Evolutionary conservation across 371 early-diverging fungal species (phyloP), one percentile per base, ranked within the genome.

Genomic region (Mucor lusitanicus): DNA sequence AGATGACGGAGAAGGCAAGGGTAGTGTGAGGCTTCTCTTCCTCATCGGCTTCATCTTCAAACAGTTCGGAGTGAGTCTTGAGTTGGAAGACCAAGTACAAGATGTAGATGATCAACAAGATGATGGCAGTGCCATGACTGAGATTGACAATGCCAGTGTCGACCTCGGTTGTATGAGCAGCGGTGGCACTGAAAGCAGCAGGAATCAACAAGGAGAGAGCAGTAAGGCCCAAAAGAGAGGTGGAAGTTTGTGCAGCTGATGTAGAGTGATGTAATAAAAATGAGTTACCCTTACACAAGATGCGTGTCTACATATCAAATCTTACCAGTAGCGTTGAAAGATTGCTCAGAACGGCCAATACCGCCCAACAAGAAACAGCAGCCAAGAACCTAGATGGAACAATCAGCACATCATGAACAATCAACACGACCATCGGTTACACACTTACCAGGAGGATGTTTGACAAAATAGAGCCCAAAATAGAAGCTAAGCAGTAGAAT

Each of bases 281-380:
- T 50, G 7, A 50, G 50, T 50, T 50, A 50, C 50, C 21, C n/a
- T 50, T 50, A 50, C 50, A 50, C 50, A 25, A 30, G 30, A 30
- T 30, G 30, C 13, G 25, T n/a, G 4, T 19, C 15, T 5, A 58
- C 6, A 25, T 33, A 39, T 39, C 37, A 23, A 39, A 13, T 23
- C n/a, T 54, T 78, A 81, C 81, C 81, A 32, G 91, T 92, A n/a
- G 74, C 61, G 70, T 92, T 93, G 81, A 95, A 94, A 2, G 70
- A 73, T 73, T 95, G 95, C 61, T 85, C 84, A 35, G 78, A 75
- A 66, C 85, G 82, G 63, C 85, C 86, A 54, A 84, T 13, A 11
- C 95, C 95, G 55, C 95, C 95, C 23, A 82, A 76, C 59, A 95
- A 73, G 82, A 95, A 94, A 65, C 92, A 93, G 66, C 90, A 85